Evolutionary conservation across 805 yeast species (phyloP).

Genomic region (Lipomyces oligophaga): DNA sequence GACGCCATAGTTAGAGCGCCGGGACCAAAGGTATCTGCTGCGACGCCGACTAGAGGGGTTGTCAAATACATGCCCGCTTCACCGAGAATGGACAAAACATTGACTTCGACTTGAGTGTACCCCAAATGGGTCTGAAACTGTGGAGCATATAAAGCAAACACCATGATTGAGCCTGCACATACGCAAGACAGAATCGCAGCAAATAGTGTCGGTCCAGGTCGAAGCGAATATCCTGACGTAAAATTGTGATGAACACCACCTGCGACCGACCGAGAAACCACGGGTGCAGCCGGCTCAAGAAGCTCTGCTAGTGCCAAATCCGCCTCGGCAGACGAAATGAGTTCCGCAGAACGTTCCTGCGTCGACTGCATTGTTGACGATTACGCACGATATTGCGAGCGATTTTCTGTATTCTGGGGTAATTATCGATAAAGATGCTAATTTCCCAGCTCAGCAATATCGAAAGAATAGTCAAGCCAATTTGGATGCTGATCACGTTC

Average conservation of each 20-base stretch:
- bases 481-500: too few relatives aligned
- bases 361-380: too few relatives aligned
- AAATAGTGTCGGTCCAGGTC: too few relatives aligned
- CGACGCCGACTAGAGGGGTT: constrained; percentile 49
- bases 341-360: too few relatives aligned
- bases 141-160: constrained; percentile 76
- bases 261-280: too few relatives aligned
- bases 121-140: constrained; percentile 57
- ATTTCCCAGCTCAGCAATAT: too few relatives aligned
- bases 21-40: constrained; percentile 30
- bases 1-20: constrained; percentile 24
- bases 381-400: too few relatives aligned
- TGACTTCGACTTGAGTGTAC: constrained; percentile 63
- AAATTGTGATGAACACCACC: not conserved
- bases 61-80: constrained; percentile 81
- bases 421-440: too few relatives aligned
- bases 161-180: constrained; percentile 74
- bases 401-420: too few relatives aligned
- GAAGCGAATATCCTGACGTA: not conserved
- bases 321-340: constrained; percentile 12
- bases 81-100: constrained; percentile 68
- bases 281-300: constrained; percentile 14
- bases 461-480: too few relatives aligned
- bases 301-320: constrained; percentile 15
- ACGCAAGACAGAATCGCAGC: constrained; percentile 58